Evolutionary conservation across 345 rosid genomes (phyloP), one percentile per base, ranked within the genome.

Genomic region (Mercurialis annua): DNA sequence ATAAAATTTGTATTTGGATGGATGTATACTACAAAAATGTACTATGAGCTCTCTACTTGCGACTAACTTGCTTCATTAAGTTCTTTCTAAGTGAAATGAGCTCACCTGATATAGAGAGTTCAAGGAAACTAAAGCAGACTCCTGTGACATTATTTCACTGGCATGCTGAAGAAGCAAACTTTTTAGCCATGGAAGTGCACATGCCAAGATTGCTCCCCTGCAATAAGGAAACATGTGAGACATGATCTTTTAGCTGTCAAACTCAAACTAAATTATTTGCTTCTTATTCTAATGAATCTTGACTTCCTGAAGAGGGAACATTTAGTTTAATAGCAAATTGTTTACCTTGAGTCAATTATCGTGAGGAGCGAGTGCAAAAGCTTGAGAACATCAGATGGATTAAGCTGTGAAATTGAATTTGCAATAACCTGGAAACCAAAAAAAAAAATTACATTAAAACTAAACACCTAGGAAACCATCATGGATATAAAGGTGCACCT

Each of bases 191-290:
- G 99, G 98, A 75, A 92, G 84, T 33, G 90, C 75, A 76, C 97
- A 95, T 29, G 82, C 96, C 70, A 88, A 70, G 46, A 95, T 83
- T 66, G 98, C 96, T 67, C 97, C 99, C 80, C 99, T 95, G 83
- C 70, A 76, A 21, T 36, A 66, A 57, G 51, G 42, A 29, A 4
- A 31, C 16, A 48, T 8, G 7, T 44, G 55, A 54, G 62, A 55
- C 27, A 16, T 26, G n/a, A 40, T 55, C 10, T 29, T 3, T 14
- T 1, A 6, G 12, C 16, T 18, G 20, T 38, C 18, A 20, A 38
- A 52, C 23, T 51, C 24, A 42, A 51, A 21, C 16, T 23, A 26
- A 10, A 15, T 18, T 20, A 6, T 34, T 27, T 1, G 3, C 18
- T 66, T 57, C 23, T 18, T 4, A 30, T 34, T 4, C 21, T 36